Base-by-base conservation (phyloP, 148 eudicot genomes). In the Pouteria glomerata region DNA sequence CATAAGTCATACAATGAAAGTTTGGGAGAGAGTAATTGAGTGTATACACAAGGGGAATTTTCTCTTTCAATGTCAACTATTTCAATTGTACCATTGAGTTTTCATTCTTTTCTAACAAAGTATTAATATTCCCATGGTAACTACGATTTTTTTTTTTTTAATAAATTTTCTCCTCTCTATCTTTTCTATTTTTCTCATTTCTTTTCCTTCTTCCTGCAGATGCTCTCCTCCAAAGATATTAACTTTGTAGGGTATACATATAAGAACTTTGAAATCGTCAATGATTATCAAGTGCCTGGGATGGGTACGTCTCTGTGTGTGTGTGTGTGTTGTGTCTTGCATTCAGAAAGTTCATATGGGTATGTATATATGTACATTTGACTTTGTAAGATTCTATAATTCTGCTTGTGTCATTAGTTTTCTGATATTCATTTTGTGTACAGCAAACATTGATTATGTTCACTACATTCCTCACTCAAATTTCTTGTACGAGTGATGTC, bases 231-330 rank as follows among this genome's bases (percentile, higher is more conserved):
- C 59, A 93, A 93, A 83, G 96, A 93, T 81, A 82, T 93, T 69
- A 93, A 93, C 80, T 93, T 93, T 68, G 98, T 93, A 30, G 98
- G 98, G 55, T 93, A 93, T 80, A 93, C 98, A 4, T 93, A 93
- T 81, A 93, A 93, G 85, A 93, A 93, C 79, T 93, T 90, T 42
- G 98, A 93, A 85, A 90, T 93, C 52, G 96, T 93, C 74, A 90
- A 93, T 74, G 98, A 90, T 77, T 90, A 90, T 85, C 94, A 88
- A 90, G 96, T 90, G 72, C 92, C 98, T 42, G 98, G 98, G 77
- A 90, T 93, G 75, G 96, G 98, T 93, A 80, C 80, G 26, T 76
- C 72, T 76, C 76, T 79, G 59, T 68, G 77, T n/a, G n/a, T n/a
- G n/a, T n/a, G n/a, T n/a, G n/a, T n/a, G n/a, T n/a, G n/a, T n/a